phyloP scores from a whole-genome alignment of 441 rosid species.

The Adansonia madagascariensis region DNA sequence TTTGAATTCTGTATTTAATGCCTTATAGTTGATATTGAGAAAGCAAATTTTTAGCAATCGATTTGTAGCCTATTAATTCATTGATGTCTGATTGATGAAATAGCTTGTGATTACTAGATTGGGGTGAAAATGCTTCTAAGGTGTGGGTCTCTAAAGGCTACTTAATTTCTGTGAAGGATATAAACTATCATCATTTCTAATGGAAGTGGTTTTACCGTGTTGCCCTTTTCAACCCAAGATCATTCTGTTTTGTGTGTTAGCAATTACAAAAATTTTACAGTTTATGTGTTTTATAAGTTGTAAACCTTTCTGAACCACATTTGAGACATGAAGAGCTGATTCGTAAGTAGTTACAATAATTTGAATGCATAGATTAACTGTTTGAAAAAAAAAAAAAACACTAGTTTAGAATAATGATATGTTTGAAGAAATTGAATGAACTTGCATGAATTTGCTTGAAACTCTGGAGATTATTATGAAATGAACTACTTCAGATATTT shows the following conservation, averaged over 20 bases:
- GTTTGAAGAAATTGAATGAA: conserved; percentile 5
- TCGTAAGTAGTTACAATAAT: neutral
- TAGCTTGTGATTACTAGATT: neutral
- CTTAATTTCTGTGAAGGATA: neutral
- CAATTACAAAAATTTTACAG: neutral
- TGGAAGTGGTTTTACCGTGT: neutral
- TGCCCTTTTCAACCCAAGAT: neutral
- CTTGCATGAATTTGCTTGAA: conserved; percentile 2
- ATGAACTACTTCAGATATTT: neutral
- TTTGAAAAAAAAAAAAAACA: neutral
- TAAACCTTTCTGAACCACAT: neutral
- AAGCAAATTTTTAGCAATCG: neutral
- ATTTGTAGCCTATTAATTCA: neutral
- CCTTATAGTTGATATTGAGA: neutral
- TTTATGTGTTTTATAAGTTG: neutral
- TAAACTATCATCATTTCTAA: conserved; percentile 3
- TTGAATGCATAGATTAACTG: neutral
- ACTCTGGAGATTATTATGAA: neutral
- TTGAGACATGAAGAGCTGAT: neutral
- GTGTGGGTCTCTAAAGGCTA: neutral
- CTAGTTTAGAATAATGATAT: neutral
- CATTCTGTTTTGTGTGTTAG: neutral
- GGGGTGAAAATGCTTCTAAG: neutral
- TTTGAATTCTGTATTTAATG: neutral
- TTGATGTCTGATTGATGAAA: neutral